A percentile compares a stretch with the other conserved stretches of the same genome.
These are phyloP conservation scores for Phytophthora syringae DNA, from an alignment of 352 stramenopile genomes.

Conservation along the genomic window DNA sequence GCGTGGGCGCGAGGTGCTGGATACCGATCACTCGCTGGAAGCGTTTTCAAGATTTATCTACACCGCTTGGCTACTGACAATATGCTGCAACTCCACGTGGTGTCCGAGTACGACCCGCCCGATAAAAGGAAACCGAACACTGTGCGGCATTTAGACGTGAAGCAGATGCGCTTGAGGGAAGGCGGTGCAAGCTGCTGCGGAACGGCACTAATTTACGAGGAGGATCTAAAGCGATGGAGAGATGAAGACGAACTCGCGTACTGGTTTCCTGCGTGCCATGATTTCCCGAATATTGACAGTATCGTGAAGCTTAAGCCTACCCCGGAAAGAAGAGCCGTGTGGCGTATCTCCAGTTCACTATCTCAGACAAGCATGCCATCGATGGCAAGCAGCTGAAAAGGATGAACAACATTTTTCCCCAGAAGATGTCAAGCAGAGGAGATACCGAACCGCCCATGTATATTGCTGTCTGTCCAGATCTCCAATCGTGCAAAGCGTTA, in stretches of 20 bases:
- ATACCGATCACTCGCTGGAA: conserved; percentile 15
- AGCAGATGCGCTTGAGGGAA: conserved; percentile 12
- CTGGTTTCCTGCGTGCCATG: no score
- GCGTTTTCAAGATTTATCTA: conserved; percentile 18
- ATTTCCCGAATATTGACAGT: no score
- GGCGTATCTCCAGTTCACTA: no score
- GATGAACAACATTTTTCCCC: conserved; percentile 7
- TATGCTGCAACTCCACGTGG: conserved; percentile 9
- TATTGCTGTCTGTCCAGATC: conserved; percentile 24
- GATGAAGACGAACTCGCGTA: no score
- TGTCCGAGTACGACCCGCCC: conserved; percentile 16
- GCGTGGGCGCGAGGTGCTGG: conserved; percentile 8
- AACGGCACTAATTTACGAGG: conserved; percentile 6
- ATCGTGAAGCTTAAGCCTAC: no score
- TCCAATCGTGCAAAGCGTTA: conserved; percentile 17
- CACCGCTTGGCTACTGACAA: conserved; percentile 18
- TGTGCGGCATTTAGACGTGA: conserved; percentile 4
- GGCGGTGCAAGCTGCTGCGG: conserved; percentile 17
- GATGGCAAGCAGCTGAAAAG: no score
- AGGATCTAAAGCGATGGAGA: no score
- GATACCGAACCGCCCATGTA: conserved; percentile 14
- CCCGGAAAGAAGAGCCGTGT: no score
- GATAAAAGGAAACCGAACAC: conserved; percentile 8
- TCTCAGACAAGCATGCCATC: no score
- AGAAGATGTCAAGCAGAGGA: conserved; percentile 9